A percentile compares a stretch with the other conserved stretches of the same genome.
phyloP scores from a whole-genome alignment of 1,284 basidiomycete species.

The Cryptococcus wingfieldii region DNA sequence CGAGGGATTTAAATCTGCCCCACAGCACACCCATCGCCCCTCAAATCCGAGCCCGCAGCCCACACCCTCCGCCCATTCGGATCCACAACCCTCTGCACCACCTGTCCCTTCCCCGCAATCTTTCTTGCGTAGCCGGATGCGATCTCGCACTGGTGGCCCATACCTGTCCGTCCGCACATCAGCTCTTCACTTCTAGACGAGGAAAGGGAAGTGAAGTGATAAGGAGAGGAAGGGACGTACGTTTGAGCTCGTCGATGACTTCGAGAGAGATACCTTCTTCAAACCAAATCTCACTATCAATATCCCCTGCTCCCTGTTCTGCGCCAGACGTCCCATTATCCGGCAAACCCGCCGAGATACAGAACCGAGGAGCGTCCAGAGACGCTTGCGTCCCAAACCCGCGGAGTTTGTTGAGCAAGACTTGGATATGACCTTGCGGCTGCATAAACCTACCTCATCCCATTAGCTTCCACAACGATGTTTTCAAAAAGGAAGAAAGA shows the following conservation, averaged over 20 bases:
- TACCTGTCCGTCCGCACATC: slow-evolving; percentile 50
- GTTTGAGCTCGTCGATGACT: slow-evolving; percentile 60
- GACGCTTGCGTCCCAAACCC: slow-evolving; percentile 75
- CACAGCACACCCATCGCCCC: slow-evolving; percentile 81
- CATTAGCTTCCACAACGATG: not conserved
- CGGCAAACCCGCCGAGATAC: slow-evolving; percentile 78
- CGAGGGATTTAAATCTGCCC: slow-evolving; percentile 63
- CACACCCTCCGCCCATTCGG: slow-evolving; percentile 65
- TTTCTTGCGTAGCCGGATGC: slow-evolving; percentile 61
- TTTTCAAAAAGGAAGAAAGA: not conserved
- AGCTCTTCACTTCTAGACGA: not conserved
- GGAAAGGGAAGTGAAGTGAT: slow-evolving; percentile 10
- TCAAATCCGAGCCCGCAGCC: slow-evolving; percentile 81
- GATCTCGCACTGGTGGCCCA: slow-evolving; percentile 78
- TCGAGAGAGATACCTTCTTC: slow-evolving; percentile 73
- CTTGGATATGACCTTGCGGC: slow-evolving; percentile 78
- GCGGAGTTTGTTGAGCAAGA: slow-evolving; percentile 83
- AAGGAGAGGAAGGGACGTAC: slow-evolving; percentile 46
- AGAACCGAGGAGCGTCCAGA: slow-evolving; percentile 86
- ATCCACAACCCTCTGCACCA: slow-evolving; percentile 74
- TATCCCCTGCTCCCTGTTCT: slow-evolving; percentile 57
- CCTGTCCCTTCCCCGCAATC: slow-evolving; percentile 83
- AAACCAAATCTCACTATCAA: slow-evolving; percentile 78
- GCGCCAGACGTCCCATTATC: slow-evolving; percentile 55
- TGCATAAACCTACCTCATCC: slow-evolving; percentile 69